phyloP scores from a whole-genome alignment of 2,329 filamentous ascomycete species.

The Neoascochyta sp. region DNA sequence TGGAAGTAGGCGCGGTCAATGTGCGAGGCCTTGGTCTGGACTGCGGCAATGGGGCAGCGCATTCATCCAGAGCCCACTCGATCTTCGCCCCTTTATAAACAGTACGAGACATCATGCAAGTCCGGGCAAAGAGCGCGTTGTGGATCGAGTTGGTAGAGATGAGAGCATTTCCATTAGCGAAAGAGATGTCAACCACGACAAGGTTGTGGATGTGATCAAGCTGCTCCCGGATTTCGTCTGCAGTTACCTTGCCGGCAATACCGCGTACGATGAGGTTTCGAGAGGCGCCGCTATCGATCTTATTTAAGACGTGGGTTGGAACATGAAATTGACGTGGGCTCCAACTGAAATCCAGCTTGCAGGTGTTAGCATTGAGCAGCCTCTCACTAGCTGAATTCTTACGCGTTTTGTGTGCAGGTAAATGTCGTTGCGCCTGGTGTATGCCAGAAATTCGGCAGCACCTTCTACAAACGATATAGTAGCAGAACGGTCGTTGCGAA shows the following conservation, averaged over 20 bases:
- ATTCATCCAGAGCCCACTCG: conserved; percentile 70
- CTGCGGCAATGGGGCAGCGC: conserved; percentile 55
- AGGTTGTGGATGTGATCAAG: conserved; percentile 81
- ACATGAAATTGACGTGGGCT: conserved; percentile 67
- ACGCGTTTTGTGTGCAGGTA: conserved; percentile 68
- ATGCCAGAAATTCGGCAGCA: conserved; percentile 57
- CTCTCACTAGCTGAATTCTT: conserved; percentile 26
- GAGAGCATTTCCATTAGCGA: conserved; percentile 57
- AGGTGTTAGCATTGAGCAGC: conserved; percentile 2
- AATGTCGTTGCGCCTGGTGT: conserved; percentile 62
- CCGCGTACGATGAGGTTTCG: conserved; percentile 69
- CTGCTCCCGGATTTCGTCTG: conserved; percentile 63
- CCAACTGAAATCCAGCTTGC: conserved; percentile 66
- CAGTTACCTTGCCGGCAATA: conserved; percentile 56
- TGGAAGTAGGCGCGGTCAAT: conserved; percentile 5
- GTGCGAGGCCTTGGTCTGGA: conserved; percentile 9
- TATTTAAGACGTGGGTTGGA: conserved; percentile 59
- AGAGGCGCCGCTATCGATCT: conserved; percentile 63
- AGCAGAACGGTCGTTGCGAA: conserved; percentile 60
- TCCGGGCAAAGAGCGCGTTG: conserved; percentile 70
- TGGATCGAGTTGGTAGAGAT: conserved; percentile 75
- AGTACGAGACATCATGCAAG: conserved; percentile 67
- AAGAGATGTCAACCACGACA: conserved; percentile 61
- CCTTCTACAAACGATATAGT: conserved; percentile 68
- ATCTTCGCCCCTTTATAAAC: conserved; percentile 69